phyloP scores from a whole-genome alignment of 345 rosid species.

The Euphorbia lathyris region DNA sequence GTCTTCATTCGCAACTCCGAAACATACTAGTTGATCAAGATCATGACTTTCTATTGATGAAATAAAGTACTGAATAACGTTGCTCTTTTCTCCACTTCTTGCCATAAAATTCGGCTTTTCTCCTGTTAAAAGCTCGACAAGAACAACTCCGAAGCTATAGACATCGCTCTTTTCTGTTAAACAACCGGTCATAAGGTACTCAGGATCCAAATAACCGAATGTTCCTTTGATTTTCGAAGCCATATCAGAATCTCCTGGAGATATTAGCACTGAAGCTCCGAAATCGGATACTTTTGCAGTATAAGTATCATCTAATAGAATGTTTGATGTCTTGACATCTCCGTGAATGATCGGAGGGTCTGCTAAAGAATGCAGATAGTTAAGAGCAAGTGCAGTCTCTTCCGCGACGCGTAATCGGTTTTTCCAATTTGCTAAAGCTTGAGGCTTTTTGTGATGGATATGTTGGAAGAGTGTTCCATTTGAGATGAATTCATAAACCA shows the following conservation, averaged over 20 bases:
- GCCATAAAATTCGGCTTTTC: conserved; percentile 17
- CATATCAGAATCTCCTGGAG: conserved; percentile 8
- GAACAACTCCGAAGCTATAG: conserved; percentile 34
- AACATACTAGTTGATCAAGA: background rate
- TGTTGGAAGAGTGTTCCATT: conserved; percentile 27
- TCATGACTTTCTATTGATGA: conserved; percentile 1
- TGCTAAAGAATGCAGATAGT: conserved; percentile 34
- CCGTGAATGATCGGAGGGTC: conserved; percentile 38
- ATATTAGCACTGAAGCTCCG: conserved; percentile 32
- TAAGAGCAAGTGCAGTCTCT: conserved; percentile 35
- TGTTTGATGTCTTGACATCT: conserved; percentile 32
- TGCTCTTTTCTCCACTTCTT: conserved; percentile 3
- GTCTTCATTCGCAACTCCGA: background rate
- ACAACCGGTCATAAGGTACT: conserved; percentile 25
- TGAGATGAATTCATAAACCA: conserved; percentile 30
- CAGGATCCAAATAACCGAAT: conserved; percentile 37
- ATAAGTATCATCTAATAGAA: conserved; percentile 27
- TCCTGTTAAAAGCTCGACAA: conserved; percentile 34
- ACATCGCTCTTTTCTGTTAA: conserved; percentile 36
- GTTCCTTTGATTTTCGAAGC: conserved; percentile 24
- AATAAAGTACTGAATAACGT: conserved; percentile 22
- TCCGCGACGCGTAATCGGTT: conserved; percentile 19
- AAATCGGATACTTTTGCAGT: conserved; percentile 36
- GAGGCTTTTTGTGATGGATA: conserved; percentile 20
- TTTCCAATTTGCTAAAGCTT: conserved; percentile 16